phyloP scores from a whole-genome alignment of 768 basidiomycete genomes.

The Xerocomus spinulosus region DNA sequence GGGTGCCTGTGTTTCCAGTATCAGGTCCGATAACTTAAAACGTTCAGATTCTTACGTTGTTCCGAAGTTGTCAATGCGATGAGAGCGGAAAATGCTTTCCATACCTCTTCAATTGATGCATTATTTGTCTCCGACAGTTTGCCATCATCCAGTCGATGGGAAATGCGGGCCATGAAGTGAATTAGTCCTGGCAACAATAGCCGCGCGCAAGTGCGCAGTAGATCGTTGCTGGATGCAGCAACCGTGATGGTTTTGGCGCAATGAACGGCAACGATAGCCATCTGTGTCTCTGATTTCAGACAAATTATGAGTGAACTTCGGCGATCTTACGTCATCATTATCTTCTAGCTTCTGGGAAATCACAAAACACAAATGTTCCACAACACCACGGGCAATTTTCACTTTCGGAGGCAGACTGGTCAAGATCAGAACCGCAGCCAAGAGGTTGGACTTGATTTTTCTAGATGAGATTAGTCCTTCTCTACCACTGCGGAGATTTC shows the following conservation, averaged over 20 bases:
- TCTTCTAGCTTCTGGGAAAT: conserved; percentile 78
- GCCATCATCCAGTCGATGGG: conserved; percentile 56
- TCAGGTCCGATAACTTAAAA: conserved; percentile 4
- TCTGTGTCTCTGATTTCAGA: conserved; percentile 43
- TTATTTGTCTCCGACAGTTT: conserved; percentile 51
- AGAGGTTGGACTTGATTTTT: conserved; percentile 87
- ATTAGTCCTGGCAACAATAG: conserved; percentile 78
- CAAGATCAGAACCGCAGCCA: conserved; percentile 80
- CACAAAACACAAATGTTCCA: conserved; percentile 83
- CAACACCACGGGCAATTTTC: conserved; percentile 63
- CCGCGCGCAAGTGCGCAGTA: conserved; percentile 67
- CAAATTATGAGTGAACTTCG: neutral
- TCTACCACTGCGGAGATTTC: conserved; percentile 55
- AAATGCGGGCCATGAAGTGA: conserved; percentile 69
- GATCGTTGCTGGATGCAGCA: conserved; percentile 62
- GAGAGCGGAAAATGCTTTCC: conserved; percentile 73
- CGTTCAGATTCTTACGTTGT: conserved; percentile 47
- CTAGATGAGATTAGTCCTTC: conserved; percentile 68
- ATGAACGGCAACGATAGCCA: conserved; percentile 81
- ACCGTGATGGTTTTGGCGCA: conserved; percentile 81
- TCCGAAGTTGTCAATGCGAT: conserved; percentile 53
- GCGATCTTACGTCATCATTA: conserved; percentile 53
- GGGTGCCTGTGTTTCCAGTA: conserved; percentile 45
- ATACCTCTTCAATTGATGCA: conserved; percentile 69
- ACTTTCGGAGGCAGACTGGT: conserved; percentile 68